Evolutionary conservation across 202 grass and related monocot species (phyloP), one percentile per base, ranked within the genome.

Genomic region (Tripidium arundinaceum): DNA sequence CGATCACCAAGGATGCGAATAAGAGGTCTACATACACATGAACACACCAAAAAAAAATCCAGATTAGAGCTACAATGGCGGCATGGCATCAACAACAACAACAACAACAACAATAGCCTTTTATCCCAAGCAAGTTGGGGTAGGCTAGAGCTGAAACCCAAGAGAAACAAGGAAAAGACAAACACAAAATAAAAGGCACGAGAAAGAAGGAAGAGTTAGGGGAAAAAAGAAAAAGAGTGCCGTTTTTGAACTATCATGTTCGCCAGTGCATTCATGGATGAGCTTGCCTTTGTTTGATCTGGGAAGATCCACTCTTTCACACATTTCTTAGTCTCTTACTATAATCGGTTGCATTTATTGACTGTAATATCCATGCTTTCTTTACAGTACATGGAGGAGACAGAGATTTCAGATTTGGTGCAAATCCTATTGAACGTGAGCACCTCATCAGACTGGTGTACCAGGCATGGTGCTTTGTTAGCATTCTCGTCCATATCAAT

Each of bases 1-100:
- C 92, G 92, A 76, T 98, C 96, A 11, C 92, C 92, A 39, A 98
- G 91, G 73, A 98, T 98, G 31, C 96, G 88, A 65, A 98, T 98
- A 83, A 98, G 92, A 81, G 96, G 90, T 59, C 96, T 98, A 61
- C 37, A 85, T 36, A 50, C 34, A 76, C 68, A 83, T 33, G 16
- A 70, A 64, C 38, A 61, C 54, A 82, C 38, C 45, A 5, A n/a
- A 46, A 12, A 11, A 19, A 40, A 25, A 54, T 3, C 25, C 0
- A 66, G 4, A 70, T 82, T 81, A 73, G 38, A 77, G 70, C 13
- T 68, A 38, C 14, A 88, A 43, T 62, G 8, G 24, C 12, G 0
- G 31, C 13, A 68, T 16, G 11, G 1, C 36, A 61, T 33, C n/a
- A n/a, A n/a, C n/a, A n/a, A n/a, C n/a, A n/a, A n/a, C n/a, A n/a